Conservation (phyloP, 768 basidiomycete species). For the Phylloporus sp. region DNA sequence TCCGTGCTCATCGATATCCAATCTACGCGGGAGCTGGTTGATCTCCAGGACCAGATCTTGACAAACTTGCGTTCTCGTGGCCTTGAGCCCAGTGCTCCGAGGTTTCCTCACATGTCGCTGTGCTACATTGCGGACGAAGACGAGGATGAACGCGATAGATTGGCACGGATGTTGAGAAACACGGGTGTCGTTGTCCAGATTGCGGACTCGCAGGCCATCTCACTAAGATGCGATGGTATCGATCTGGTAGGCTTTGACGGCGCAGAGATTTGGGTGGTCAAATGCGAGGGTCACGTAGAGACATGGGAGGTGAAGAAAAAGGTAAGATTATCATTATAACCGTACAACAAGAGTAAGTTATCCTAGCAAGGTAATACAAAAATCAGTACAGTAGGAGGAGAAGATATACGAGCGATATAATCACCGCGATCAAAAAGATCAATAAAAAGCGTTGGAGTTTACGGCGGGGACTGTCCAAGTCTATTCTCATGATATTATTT, state of each 20-base stretch:
- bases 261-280: slow-evolving; percentile 55
- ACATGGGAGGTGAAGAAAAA: slow-evolving; percentile 51
- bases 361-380: neutral
- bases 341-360: neutral
- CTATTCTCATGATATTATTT: slow-evolving; percentile 18
- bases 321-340: slow-evolving; percentile 13
- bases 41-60: slow-evolving; percentile 49
- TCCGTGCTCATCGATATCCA: slow-evolving; percentile 60
- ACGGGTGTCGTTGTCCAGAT: slow-evolving; percentile 32
- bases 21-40: slow-evolving; percentile 41
- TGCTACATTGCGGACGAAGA: slow-evolving; percentile 73
- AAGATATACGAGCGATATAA: slow-evolving; percentile 5
- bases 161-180: slow-evolving; percentile 40
- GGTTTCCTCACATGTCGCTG: slow-evolving; percentile 70
- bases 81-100: slow-evolving; percentile 47
- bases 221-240: slow-evolving; percentile 21
- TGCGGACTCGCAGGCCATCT: slow-evolving; percentile 24
- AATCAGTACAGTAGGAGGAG: neutral
- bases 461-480: slow-evolving; percentile 2
- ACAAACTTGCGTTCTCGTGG: slow-evolving; percentile 29
- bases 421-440: slow-evolving; percentile 6
- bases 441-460: slow-evolving; percentile 1
- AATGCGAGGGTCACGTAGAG: slow-evolving; percentile 58
- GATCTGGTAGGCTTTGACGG: slow-evolving; percentile 43
- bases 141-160: slow-evolving; percentile 46